phyloP scores from a whole-genome alignment of 768 basidiomycete genomes.

The Boletus rex-veris region DNA sequence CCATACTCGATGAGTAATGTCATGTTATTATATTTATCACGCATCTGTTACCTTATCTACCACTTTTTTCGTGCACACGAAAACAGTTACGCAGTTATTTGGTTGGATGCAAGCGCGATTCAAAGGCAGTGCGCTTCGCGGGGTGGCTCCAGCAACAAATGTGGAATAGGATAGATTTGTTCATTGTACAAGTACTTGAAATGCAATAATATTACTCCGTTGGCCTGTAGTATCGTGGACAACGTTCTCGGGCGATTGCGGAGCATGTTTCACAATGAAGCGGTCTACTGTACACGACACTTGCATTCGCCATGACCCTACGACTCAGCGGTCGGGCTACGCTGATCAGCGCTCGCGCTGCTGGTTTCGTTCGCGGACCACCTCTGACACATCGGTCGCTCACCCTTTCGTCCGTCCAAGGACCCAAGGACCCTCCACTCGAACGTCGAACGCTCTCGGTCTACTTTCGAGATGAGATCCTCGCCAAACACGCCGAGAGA shows the following conservation, averaged over 20 bases:
- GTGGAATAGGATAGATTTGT: slow-evolving; percentile 19
- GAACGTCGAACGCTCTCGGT: slow-evolving; percentile 51
- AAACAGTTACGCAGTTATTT: neutral
- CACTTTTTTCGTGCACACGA: slow-evolving; percentile 4
- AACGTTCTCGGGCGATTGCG: no score
- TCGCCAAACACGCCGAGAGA: slow-evolving; percentile 44
- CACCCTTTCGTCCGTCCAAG: slow-evolving; percentile 53
- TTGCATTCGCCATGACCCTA: slow-evolving; percentile 1
- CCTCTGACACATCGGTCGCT: slow-evolving; percentile 26
- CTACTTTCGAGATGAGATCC: slow-evolving; percentile 59
- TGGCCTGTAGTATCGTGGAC: no score
- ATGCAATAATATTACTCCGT: neutral
- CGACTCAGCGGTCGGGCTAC: neutral
- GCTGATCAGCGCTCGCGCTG: neutral
- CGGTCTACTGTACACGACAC: no score
- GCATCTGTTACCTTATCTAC: slow-evolving; percentile 23
- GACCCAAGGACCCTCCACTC: slow-evolving; percentile 54
- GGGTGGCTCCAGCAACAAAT: neutral
- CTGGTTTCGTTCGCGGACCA: slow-evolving; percentile 2
- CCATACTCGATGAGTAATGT: slow-evolving; percentile 2
- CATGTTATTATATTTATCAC: slow-evolving; percentile 17
- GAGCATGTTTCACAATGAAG: no score
- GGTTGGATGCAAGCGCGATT: neutral
- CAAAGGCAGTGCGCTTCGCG: neutral
- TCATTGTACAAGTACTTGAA: slow-evolving; percentile 15